These are phyloP conservation scores for Xylaria grammica DNA, from an alignment of 495 filamentous ascomycete genomes.

Conservation along the genomic window DNA sequence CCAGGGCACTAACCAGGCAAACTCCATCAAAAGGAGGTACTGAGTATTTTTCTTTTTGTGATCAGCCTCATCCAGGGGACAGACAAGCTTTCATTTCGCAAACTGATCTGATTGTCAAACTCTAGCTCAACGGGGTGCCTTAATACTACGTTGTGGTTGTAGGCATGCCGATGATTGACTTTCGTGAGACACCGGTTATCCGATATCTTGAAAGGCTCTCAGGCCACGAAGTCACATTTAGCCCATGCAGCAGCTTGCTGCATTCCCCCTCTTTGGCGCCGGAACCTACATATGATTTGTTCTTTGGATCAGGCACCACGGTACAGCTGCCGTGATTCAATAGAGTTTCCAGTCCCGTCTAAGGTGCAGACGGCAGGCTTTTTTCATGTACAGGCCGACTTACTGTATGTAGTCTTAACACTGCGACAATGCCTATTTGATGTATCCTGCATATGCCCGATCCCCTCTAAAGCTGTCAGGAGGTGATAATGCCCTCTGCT, in stretches of 20 bases:
- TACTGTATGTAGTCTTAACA: neutral
- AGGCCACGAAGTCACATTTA: neutral
- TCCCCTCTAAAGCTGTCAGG: neutral
- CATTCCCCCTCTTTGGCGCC: slow-evolving; percentile 19
- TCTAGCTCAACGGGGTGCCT: neutral
- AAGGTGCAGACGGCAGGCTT: slow-evolving; percentile 7
- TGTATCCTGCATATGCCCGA: slow-evolving; percentile 6
- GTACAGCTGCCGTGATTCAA: slow-evolving; percentile 13
- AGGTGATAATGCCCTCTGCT: slow-evolving; percentile 1
- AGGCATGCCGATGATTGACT: neutral
- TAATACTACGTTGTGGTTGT: neutral
- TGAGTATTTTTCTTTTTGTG: slow-evolving; percentile 15
- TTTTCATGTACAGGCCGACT: neutral
- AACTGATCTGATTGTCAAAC: slow-evolving; percentile 8
- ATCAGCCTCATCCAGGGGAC: slow-evolving; percentile 14
- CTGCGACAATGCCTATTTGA: neutral
- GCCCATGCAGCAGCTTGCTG: slow-evolving; percentile 9
- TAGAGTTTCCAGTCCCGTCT: slow-evolving; percentile 9
- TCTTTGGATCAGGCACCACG: slow-evolving; percentile 19
- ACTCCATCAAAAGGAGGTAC: neutral
- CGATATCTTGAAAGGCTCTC: neutral
- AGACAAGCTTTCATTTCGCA: slow-evolving; percentile 6
- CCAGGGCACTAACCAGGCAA: too few species aligned
- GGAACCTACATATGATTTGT: slow-evolving; percentile 9
- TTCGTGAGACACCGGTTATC: slow-evolving; percentile 9